Evolutionary conservation across 2,329 filamentous ascomycete genomes (phyloP), one percentile per base, ranked within the genome.

Genomic region (Sporothrix mexicana): DNA sequence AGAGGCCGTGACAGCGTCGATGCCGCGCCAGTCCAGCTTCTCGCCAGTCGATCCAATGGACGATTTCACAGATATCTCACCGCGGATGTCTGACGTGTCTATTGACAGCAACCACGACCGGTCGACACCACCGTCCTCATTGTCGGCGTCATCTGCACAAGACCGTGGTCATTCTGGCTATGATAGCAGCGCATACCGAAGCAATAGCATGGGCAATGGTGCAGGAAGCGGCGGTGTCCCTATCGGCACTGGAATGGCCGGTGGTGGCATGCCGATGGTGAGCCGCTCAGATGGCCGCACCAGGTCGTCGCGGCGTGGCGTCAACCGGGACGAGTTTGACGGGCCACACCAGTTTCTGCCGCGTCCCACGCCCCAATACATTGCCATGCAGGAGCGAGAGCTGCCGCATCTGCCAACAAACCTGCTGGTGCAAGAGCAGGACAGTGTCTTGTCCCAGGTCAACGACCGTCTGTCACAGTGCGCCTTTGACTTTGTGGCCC

Each of bases 401-500:
- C 86, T 97, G 69, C 93, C 93, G 23, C 91, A 93, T 80, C 88
- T 96, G 45, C 93, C 93, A 64, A 94, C 93, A 78, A 93, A 94
- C 80, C 87, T 97, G 68, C 88, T 93, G 78, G 91, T 93, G 71
- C 90, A 94, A 82, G 93, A 97, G 82, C 93, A 97, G 84, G 93
- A 96, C 83, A 88, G 88, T 79, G 92, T 97, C 77, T 85, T 96
- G 73, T 89, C 88, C 72, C 88, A 91, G 81, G 93, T 96, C 81
- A 96, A 96, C 83, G 93, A 95, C 82, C 88, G 93, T 74, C 85
- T 97, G 62, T 94, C 93, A 30, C 92, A 92, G 81, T 96, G 93
- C 80, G 93, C 93, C 45, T 97, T 92, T 85, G 93, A 97, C 82
- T 97, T 97, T 82, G 91, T 97, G 78, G 93, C 93, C 77, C 94